Evolutionary conservation across 2,329 filamentous ascomycete species (phyloP).

Genomic region (Fusarium temperatum): DNA sequence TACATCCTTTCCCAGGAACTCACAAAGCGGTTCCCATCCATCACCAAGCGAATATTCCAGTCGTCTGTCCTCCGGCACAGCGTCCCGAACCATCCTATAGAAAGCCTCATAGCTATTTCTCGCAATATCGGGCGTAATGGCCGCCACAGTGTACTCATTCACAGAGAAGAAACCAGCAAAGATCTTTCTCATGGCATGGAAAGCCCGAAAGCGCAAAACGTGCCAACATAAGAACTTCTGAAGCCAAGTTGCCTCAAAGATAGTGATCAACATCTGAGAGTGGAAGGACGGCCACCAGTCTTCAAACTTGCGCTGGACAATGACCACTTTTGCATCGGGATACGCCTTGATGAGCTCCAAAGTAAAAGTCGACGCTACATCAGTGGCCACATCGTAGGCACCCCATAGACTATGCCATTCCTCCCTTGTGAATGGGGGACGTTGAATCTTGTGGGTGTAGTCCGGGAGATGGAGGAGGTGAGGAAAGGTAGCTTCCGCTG

Average conservation of each 20-base stretch:
- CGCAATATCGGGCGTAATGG: background rate
- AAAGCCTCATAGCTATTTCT: background rate
- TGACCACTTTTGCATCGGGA: constrained; percentile 5
- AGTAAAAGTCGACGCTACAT: background rate
- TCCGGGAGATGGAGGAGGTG: background rate
- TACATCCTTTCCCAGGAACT: constrained; percentile 10
- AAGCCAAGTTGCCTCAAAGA: background rate
- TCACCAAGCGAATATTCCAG: constrained; percentile 2
- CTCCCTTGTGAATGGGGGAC: background rate
- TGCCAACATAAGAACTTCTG: background rate
- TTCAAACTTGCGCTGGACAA: background rate
- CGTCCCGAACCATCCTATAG: background rate
- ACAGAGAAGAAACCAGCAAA: background rate
- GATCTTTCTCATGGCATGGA: background rate
- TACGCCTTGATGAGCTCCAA: constrained; percentile 8
- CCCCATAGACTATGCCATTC: constrained; percentile 10
- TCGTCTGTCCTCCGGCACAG: background rate
- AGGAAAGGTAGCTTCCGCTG: constrained; percentile 16
- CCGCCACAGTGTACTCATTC: background rate
- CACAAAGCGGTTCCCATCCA: constrained; percentile 13
- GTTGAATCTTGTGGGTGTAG: background rate
- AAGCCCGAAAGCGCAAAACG: background rate
- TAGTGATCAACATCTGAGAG: background rate
- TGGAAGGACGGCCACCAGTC: constrained; percentile 7
- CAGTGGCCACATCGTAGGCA: constrained; percentile 4